Base-by-base conservation (phyloP, 1,284 basidiomycete species). In the Cryptococcus amylolentus region DNA sequence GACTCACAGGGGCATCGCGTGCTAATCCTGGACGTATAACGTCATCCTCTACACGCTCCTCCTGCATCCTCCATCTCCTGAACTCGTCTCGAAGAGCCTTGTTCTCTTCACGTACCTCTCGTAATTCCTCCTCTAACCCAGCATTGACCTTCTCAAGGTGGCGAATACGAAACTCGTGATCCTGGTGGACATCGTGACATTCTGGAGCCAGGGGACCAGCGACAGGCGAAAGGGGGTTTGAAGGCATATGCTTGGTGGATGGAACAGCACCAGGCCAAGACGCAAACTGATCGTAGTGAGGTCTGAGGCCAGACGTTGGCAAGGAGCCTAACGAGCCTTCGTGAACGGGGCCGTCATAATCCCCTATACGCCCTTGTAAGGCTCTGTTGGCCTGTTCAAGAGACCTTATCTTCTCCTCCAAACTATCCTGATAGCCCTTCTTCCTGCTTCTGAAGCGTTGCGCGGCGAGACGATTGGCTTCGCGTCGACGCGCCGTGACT, bases 391-490 rank as follows among this genome's bases (percentile, higher is more conserved):
- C 71, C 12, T 66, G 65, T 41, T 76, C 71, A 8, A 76, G 56
- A 2, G 54, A 51, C 8, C 65, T 56, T 2, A 76, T 65, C 16
- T 66, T 62, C 23, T 71, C 72, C 44, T 76, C 72, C 12, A 76
- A 47, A 28, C 66, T 69, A 45, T 76, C 73, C 44, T 74, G 73
- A 50, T 76, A 74, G 0, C 71, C 68, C 55, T 76, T 76, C 49
- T 76, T 74, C 39, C 72, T 51, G 28, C 67, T 73, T 12, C 73
- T 57, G 52, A 76, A 76, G 2, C 73, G 64, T 51, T 76, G 73
- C 2, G 73, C 73, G 0, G 73, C 73, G 12, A 76, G 54, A 2
- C 73, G 65, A 53, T 76, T 74, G 5, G 72, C 72, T 44, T 76
- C 73, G 9, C 73, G 64, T 13, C 72, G 58, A 12, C 72, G 64